These are phyloP conservation scores for Agrocybe chaxingu DNA, from an alignment of 768 basidiomycete species.

Conservation along the genomic window DNA sequence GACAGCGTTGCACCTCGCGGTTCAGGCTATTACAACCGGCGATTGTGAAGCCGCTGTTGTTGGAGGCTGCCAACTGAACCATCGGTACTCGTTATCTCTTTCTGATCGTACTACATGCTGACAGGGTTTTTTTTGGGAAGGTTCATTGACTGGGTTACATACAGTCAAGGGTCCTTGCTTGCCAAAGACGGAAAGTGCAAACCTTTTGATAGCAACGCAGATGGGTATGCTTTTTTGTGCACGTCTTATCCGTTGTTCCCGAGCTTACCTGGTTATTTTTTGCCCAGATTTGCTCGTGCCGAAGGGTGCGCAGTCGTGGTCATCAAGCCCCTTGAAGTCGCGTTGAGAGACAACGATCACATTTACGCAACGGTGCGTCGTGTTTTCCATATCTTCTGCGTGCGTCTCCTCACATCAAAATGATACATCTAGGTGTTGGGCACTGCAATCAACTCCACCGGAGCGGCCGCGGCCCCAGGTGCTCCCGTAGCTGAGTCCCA, in stretches of 20 bases:
- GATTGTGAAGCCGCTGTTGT: slow-evolving; percentile 49
- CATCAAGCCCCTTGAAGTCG: slow-evolving; percentile 35
- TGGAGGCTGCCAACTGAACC: slow-evolving; percentile 40
- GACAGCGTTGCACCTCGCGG: slow-evolving; percentile 45
- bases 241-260: neutral
- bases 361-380: slow-evolving; percentile 36
- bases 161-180: slow-evolving; percentile 34
- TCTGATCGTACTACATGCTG: neutral
- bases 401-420: neutral
- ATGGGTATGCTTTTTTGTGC: slow-evolving; percentile 29
- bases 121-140: slow-evolving; percentile 14
- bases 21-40: slow-evolving; percentile 38
- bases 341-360: slow-evolving; percentile 34
- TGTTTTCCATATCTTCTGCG: neutral
- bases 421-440: slow-evolving; percentile 30
- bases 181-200: slow-evolving; percentile 40
- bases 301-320: slow-evolving; percentile 38
- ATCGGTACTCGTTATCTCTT: slow-evolving; percentile 22
- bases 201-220: slow-evolving; percentile 39
- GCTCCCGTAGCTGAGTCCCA: slow-evolving; percentile 37
- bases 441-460: slow-evolving; percentile 34
- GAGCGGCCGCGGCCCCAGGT: slow-evolving; percentile 31
- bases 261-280: neutral
- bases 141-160: slow-evolving; percentile 31
- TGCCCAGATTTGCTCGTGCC: slow-evolving; percentile 31